A percentile compares a stretch with the other conserved stretches of the same genome.
These are phyloP conservation scores for Botrytis sinoallii DNA, from an alignment of 2,329 filamentous ascomycete genomes.

Conservation along the genomic window DNA sequence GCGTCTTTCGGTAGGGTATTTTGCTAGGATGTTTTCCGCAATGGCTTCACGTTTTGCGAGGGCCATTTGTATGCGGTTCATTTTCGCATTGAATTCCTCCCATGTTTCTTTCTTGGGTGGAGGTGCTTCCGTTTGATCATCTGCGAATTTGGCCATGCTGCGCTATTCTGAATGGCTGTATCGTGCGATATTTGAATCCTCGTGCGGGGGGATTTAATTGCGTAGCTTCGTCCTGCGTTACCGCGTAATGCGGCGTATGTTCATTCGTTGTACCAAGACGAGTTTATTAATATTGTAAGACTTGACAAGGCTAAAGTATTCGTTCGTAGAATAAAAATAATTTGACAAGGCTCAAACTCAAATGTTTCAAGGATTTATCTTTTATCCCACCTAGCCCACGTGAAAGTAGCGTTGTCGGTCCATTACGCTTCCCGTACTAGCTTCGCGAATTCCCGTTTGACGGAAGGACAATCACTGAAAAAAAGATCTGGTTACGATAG, in stretches of 20 bases:
- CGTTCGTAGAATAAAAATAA: slow-evolving; percentile 9
- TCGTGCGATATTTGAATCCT: slow-evolving; percentile 5
- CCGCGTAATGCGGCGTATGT: neutral
- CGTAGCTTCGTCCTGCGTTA: neutral
- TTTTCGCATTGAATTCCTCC: slow-evolving; percentile 35
- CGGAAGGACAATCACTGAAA: slow-evolving; percentile 19
- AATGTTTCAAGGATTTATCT: slow-evolving; percentile 10
- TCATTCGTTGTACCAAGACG: neutral
- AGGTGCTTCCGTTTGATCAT: slow-evolving; percentile 24
- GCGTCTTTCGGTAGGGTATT: slow-evolving; percentile 34
- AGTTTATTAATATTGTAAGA: neutral
- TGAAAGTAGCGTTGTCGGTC: slow-evolving; percentile 21
- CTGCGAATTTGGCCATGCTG: slow-evolving; percentile 11
- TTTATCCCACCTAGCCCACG: slow-evolving; percentile 21
- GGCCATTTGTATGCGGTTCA: slow-evolving; percentile 36
- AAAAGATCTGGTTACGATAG: slow-evolving; percentile 21
- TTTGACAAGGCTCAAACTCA: neutral
- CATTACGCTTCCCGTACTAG: slow-evolving; percentile 23
- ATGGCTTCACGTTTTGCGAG: slow-evolving; percentile 37
- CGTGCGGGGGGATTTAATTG: neutral
- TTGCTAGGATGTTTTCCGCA: slow-evolving; percentile 26
- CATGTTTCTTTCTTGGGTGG: slow-evolving; percentile 29
- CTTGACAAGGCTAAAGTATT: neutral
- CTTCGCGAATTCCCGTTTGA: slow-evolving; percentile 20
- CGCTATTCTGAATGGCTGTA: neutral